Base-by-base conservation (phyloP, 1,139 yeast genomes). In the Protomyces macrosporus region DNA sequence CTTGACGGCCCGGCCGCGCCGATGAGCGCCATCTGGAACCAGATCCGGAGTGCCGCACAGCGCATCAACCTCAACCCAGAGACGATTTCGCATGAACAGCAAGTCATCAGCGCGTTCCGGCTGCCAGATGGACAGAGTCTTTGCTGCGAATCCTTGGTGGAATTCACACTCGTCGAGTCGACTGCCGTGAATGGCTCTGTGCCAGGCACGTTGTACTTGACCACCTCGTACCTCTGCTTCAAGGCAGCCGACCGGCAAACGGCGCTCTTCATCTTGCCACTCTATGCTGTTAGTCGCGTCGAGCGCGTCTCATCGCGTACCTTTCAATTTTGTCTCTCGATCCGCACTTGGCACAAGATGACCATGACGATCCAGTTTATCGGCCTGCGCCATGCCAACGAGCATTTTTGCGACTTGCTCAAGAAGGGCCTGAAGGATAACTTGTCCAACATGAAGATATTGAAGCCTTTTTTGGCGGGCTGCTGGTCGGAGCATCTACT, bases 401-500 rank as follows among this genome's bases (percentile, higher is more conserved):
- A 93, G 73, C 80, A 80, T 67, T 91, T 93, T 74, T 90, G 96
- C 59, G 84, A 82, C 59, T 78, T 78, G 53, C 77, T 91, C 68
- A 88, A 88, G 71, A 75, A 79, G 10, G 79, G 84, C 45, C 77
- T 93, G 68, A 84, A 82, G 71, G 81, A 82, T 54, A 90, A 89
- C 72, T 77, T 88, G 51, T 78, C 83, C 2, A 80, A 84, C 68
- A 84, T 89, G n/a, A 79, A 81, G 60, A 66, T 69, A 32, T 75
- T 90, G 67, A 85, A 81, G 40, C 84, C 85, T 0, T 90, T 90
- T 71, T 78, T 89, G 53, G 81, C 81, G 52, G 79, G 93, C 0
- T 83, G 95, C 67, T 93, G 90, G 73, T 90, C 97, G 0, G 98
- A 93, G 72, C 91, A 88, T 72, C 74, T 80, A 45, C 71, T 68